These are phyloP conservation scores for Oxytropis ochrocephala DNA, from an alignment of 306 rosid genomes.

Conservation along the genomic window DNA sequence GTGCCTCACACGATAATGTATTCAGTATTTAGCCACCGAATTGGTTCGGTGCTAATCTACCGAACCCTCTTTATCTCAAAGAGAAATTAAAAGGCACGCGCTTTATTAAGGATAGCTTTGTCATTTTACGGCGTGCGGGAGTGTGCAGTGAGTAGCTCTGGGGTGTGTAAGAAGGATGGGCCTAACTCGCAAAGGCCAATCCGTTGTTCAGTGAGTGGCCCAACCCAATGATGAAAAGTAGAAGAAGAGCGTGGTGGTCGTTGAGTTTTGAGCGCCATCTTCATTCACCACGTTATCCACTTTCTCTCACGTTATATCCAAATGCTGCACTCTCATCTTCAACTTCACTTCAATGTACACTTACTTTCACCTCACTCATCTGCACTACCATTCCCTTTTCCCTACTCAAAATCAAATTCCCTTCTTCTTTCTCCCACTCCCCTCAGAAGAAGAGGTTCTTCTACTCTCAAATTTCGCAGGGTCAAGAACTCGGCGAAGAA, in stretches of 20 bases:
- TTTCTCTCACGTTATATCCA: conserved; percentile 31
- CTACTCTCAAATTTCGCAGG: conserved; percentile 22
- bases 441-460: not conserved
- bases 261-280: conserved; percentile 22
- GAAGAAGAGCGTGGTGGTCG: not conserved
- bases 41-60: too few species aligned
- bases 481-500: conserved; percentile 24
- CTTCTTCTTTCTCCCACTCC: conserved; percentile 25
- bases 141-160: too few species aligned
- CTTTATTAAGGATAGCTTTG: too few species aligned
- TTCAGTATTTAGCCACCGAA: too few species aligned
- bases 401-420: conserved; percentile 2
- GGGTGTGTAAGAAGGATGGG: too few species aligned
- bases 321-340: conserved; percentile 21
- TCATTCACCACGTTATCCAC: conserved; percentile 12
- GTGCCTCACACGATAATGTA: too few species aligned
- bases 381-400: conserved; percentile 5
- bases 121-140: too few species aligned
- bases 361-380: conserved; percentile 16
- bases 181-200: not conserved
- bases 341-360: not conserved
- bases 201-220: not conserved
- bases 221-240: not conserved
- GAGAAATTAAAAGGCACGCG: too few species aligned
- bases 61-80: too few species aligned